These are phyloP conservation scores for Raddia distichophylla DNA, from an alignment of 176 grass and related monocot species.

Conservation along the genomic window DNA sequence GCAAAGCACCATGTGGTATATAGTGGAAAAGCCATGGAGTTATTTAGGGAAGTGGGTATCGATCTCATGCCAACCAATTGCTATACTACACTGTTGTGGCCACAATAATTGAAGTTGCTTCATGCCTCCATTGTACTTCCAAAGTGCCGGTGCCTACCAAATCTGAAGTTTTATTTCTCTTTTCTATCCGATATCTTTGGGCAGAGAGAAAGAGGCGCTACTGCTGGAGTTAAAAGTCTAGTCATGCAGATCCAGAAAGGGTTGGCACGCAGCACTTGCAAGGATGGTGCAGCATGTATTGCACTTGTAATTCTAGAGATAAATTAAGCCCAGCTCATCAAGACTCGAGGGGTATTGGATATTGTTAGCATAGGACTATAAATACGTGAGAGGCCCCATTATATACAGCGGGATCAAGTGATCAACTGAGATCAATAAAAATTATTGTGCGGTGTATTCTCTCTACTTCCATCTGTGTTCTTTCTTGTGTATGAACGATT, in stretches of 20 bases:
- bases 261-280: conserved; percentile 4
- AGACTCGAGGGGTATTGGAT: no score
- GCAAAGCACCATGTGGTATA: not conserved
- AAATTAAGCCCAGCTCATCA: no score
- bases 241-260: not conserved
- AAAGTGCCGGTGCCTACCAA: not conserved
- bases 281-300: not conserved
- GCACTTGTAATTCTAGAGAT: no score
- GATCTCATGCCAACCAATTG: not conserved
- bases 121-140: conserved; percentile 4
- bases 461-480: no score
- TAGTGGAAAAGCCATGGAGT: not conserved
- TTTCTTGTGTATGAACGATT: no score
- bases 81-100: not conserved
- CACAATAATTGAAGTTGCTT: not conserved
- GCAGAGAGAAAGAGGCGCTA: not conserved
- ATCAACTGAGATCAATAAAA: no score
- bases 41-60: not conserved
- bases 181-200: not conserved
- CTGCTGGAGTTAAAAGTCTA: not conserved
- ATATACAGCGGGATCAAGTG: no score
- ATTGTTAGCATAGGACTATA: no score
- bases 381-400: no score
- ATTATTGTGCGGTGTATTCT: no score
- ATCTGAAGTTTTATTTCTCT: not conserved